phyloP scores from a whole-genome alignment of 108 stramenopile species.

The Stephanodiscus triporus region DNA sequence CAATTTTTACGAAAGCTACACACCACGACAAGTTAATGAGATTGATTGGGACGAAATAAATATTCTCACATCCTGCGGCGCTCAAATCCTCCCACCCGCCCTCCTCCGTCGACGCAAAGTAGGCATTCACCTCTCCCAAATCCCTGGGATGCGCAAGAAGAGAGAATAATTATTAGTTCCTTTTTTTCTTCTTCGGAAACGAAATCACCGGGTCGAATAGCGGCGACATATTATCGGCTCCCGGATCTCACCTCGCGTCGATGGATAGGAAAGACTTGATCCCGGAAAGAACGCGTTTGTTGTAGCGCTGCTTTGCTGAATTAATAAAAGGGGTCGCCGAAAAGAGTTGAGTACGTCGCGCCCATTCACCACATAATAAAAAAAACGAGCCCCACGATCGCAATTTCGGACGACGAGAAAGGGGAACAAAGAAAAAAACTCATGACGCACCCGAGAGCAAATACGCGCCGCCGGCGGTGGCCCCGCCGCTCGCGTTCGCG shows the following conservation, averaged over 20 bases:
- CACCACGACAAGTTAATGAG: background rate
- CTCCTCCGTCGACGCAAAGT: slow-evolving; percentile 62
- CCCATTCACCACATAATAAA: background rate
- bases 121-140: slow-evolving; percentile 55
- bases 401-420: background rate
- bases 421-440: too few species aligned
- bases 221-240: background rate
- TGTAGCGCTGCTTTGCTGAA: slow-evolving; percentile 86
- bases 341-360: background rate
- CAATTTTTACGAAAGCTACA: background rate
- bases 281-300: slow-evolving; percentile 77
- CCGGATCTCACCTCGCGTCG: slow-evolving; percentile 33
- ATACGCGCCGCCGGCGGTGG: slow-evolving; percentile 86
- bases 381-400: too few species aligned
- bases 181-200: background rate
- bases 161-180: background rate
- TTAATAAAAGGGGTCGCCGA: background rate
- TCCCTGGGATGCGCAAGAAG: slow-evolving; percentile 25
- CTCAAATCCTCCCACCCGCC: slow-evolving; percentile 82
- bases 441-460: slow-evolving; percentile 61
- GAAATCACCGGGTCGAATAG: too few species aligned
- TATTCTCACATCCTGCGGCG: slow-evolving; percentile 72
- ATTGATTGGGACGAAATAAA: too few species aligned
- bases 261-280: slow-evolving; percentile 65
- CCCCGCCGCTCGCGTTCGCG: slow-evolving; percentile 76